These are phyloP conservation scores for Cystobasidium pallidum DNA, from an alignment of 1,284 basidiomycete genomes.

Conservation along the genomic window DNA sequence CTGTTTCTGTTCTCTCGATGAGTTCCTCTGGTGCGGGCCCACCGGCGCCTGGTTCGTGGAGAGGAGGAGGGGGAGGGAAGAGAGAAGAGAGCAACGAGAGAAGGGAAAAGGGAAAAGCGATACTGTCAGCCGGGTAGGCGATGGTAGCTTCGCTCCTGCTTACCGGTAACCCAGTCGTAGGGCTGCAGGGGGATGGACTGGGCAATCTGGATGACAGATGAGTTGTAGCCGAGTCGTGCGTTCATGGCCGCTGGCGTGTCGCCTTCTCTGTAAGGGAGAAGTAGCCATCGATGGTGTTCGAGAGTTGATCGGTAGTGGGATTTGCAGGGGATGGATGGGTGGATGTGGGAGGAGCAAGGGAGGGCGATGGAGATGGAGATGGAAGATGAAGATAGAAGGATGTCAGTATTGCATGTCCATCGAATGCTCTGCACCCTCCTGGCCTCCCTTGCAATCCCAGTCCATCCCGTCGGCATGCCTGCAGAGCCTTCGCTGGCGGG, in stretches of 20 bases:
- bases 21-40: slow-evolving; percentile 51
- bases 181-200: slow-evolving; percentile 53
- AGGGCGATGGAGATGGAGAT: background rate
- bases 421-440: no score
- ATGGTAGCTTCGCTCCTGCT: no score
- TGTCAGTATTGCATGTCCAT: no score
- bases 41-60: slow-evolving; percentile 50
- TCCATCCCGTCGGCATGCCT: no score
- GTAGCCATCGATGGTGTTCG: no score
- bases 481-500: no score
- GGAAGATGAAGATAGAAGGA: background rate
- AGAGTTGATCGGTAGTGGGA: no score
- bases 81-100: background rate
- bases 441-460: no score
- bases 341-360: background rate
- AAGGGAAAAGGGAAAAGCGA: no score
- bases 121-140: no score
- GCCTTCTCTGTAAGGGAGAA: slow-evolving; percentile 15
- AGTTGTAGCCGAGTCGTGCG: slow-evolving; percentile 50
- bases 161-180: slow-evolving; percentile 53
- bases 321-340: background rate
- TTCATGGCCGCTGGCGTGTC: slow-evolving; percentile 52
- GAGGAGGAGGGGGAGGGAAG: background rate
- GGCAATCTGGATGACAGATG: slow-evolving; percentile 54
- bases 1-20: slow-evolving; percentile 51